Evolutionary conservation across 2,329 filamentous ascomycete species (phyloP), one percentile per base, ranked within the genome.

Genomic region (Microdochium bolleyi): DNA sequence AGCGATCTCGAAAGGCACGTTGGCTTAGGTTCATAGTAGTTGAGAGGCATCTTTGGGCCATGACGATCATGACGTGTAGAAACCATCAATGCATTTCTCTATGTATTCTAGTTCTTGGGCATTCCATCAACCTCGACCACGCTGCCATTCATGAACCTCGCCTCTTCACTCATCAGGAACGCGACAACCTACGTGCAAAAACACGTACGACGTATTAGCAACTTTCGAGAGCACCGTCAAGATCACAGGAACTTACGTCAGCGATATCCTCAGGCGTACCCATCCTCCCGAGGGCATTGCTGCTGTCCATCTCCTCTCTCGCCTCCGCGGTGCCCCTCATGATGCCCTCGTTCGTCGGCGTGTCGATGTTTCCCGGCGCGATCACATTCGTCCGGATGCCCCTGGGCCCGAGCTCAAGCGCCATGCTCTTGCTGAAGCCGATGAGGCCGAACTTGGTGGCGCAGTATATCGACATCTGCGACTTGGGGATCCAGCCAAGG

Each of bases 311-410:
- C 11, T 51, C 49, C 3, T 68, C 61, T 7, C 75, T 67, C 1
- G 58, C 56, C 48, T 74, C 73, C 0, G 68, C 66, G 0, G 52
- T 60, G 13, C 78, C 78, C 50, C 67, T 71, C 1, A 76, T 69
- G 30, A 80, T 74, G 3, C 71, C 72, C 8, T 74, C 73, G 22
- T 61, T 65, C 2, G 61, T 61, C 2, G 62, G 62, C 1, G 63
- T 65, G 27, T 63, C 59, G 37, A 62, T 62, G 19, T 60, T 58
- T 13, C 63, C 62, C 2, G 63, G 61, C 3, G 58, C 57, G 1
- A 65, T 62, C n/a, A 64, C 62, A 51, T 71, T 70, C 25, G 71
- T 60, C 19, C 68, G 62, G 32, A 71, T 55, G 8, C 70, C 70
- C 34, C 66, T 58, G 1, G 65, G 65, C 1, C 70, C 69, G 56